Evolutionary conservation across 164 flowering plant species (phyloP), one percentile per base, ranked within the genome.

Genomic region (Macadamia tetraphylla): DNA sequence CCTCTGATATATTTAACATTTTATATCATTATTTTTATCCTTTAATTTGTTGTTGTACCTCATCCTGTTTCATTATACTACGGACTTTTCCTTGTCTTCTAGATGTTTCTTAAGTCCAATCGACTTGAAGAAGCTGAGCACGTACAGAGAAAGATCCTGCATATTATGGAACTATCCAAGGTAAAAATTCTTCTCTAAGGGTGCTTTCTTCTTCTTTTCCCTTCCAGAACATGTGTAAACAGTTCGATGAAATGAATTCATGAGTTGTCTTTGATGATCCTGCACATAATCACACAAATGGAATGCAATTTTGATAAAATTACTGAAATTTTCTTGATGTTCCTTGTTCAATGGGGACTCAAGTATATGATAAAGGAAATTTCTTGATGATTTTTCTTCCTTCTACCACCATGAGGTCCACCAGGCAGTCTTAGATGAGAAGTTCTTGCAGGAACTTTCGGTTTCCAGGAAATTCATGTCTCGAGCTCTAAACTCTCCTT

Each of bases 71-170:
- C 43, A 11, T 31, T 6, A 60, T 11, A 60, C 43, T 60, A 29
- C 13, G 31, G 31, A 31, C 2, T 57, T 66, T 7, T 60, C n/a
- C 10, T 51, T 65, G 35, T 62, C 29, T 43, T 69, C 59, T 73
- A 89, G 97, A 78, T 88, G 29, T 81, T 84, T 68, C 40, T 71
- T 43, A 87, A 80, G 67, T 85, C 89, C 35, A 81, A 81, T 73
- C 81, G 74, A 65, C 79, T 76, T 61, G 48, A 64, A 57, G 96
- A 90, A 71, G 93, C 92, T 67, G 95, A 87, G 76, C 87, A 70
- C 68, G 68, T 86, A 52, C 91, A 86, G 68, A 88, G 95, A 74
- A 94, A 86, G 82, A 81, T 91, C 66, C 76, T 90, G 70, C 89
- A 88, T 63, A 72, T 79, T 23, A 65, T 83, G 85, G 96, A 94